Evolutionary conservation across 2,329 filamentous ascomycete species (phyloP).

Genomic region (Claviceps sp.): DNA sequence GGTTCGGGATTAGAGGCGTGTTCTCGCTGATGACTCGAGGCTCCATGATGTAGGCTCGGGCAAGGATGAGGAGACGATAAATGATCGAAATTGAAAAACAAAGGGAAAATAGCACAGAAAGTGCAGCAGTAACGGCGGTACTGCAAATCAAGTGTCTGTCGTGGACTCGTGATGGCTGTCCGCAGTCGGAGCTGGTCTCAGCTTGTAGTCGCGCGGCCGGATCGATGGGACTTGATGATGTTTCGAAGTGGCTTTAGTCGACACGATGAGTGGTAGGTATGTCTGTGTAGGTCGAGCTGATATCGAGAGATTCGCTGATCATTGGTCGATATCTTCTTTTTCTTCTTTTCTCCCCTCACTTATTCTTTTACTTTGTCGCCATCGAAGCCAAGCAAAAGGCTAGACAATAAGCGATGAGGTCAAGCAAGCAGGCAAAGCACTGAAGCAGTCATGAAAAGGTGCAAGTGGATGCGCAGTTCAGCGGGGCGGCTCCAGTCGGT

Average conservation of each 20-base stretch:
- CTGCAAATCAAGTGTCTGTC: neutral
- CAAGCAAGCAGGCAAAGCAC: neutral
- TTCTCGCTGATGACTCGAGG: conserved; percentile 18
- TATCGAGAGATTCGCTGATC: neutral
- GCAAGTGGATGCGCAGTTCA: neutral
- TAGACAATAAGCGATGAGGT: neutral
- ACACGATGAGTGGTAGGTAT: neutral
- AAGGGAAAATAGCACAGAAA: neutral
- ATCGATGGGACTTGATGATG: neutral
- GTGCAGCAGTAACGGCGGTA: neutral
- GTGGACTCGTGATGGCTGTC: neutral
- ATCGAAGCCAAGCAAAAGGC: neutral
- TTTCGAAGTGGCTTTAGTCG: neutral
- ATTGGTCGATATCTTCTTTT: neutral
- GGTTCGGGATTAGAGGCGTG: conserved; percentile 20
- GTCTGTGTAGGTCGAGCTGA: neutral
- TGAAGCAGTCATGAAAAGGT: neutral
- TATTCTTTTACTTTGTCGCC: no score
- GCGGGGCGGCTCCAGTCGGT: conserved; percentile 1
- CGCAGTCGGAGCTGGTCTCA: neutral
- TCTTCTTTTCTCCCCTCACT: neutral
- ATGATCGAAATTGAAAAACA: neutral
- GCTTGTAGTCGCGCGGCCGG: conserved; percentile 1
- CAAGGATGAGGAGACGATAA: neutral
- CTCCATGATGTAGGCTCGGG: conserved; percentile 10